Evolutionary conservation across 495 filamentous ascomycete species (phyloP).

Genomic region (Daldinia grandis): DNA sequence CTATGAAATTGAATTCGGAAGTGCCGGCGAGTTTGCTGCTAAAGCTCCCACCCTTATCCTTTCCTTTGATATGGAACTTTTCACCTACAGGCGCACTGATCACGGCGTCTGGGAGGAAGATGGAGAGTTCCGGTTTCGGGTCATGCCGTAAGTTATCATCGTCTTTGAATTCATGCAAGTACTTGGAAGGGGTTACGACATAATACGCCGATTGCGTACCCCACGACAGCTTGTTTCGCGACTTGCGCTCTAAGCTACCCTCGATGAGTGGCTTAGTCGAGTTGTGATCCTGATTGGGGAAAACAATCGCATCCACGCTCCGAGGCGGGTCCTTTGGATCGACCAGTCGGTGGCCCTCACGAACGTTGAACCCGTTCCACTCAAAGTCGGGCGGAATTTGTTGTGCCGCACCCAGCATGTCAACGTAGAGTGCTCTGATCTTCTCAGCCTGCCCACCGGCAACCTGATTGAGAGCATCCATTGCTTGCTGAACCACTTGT

Average conservation of each 20-base stretch:
- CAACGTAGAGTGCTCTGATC: slow-evolving; percentile 77
- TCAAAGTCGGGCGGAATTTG: slow-evolving; percentile 90
- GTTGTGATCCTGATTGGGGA: slow-evolving; percentile 86
- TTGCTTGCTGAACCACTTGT: slow-evolving; percentile 78
- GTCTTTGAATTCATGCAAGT: slow-evolving; percentile 95
- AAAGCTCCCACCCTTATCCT: slow-evolving; percentile 69
- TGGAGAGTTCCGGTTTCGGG: slow-evolving; percentile 81
- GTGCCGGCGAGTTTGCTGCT: slow-evolving; percentile 62
- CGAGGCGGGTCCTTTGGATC: slow-evolving; percentile 78
- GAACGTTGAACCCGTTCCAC: slow-evolving; percentile 81
- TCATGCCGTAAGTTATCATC: slow-evolving; percentile 84
- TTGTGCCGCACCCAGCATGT: slow-evolving; percentile 81
- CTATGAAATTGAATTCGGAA: slow-evolving; percentile 66
- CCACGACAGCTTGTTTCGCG: slow-evolving; percentile 74
- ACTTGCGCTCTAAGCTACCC: slow-evolving; percentile 86
- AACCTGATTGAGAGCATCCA: slow-evolving; percentile 81
- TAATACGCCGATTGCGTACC: slow-evolving; percentile 86
- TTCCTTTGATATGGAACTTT: slow-evolving; percentile 96
- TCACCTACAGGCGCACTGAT: slow-evolving; percentile 76
- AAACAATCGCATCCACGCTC: slow-evolving; percentile 72
- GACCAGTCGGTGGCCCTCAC: slow-evolving; percentile 76
- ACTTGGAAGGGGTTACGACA: slow-evolving; percentile 84
- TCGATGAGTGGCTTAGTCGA: slow-evolving; percentile 85
- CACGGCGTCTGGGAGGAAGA: slow-evolving; percentile 91
- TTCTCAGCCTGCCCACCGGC: slow-evolving; percentile 82